Percentiles rank a stretch among this genome's conserved stretches.
Conservation (phyloP, 306 rosid genomes). For the Sphenostylis stenocarpa region DNA sequence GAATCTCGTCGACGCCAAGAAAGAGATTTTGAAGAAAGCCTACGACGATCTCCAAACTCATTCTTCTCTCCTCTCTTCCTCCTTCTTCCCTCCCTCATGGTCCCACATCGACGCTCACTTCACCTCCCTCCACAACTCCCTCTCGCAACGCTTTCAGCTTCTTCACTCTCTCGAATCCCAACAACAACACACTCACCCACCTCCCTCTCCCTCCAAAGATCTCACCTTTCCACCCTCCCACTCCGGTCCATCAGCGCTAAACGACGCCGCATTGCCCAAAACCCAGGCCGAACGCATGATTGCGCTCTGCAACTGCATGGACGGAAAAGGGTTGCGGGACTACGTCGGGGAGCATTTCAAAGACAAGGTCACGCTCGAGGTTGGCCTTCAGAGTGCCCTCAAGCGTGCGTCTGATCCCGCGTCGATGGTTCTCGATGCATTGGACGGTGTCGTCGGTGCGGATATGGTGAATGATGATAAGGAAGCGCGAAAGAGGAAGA, state of each 20-base stretch:
- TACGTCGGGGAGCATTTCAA: constrained; percentile 41
- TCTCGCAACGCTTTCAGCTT: constrained; percentile 47
- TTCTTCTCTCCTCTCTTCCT: constrained; percentile 51
- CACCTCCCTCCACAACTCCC: constrained; percentile 56
- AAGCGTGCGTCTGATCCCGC: constrained; percentile 56
- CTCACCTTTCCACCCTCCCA: not conserved
- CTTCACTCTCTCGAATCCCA: constrained; percentile 46
- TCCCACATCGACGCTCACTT: constrained; percentile 66
- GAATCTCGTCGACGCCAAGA: constrained; percentile 57
- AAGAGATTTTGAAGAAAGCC: constrained; percentile 60
- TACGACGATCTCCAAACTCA: constrained; percentile 64
- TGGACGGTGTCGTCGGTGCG: constrained; percentile 53
- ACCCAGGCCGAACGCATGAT: constrained; percentile 34
- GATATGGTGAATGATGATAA: constrained; percentile 14
- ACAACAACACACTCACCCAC: not conserved
- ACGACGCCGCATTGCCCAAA: constrained; percentile 1
- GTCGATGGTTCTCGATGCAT: constrained; percentile 53
- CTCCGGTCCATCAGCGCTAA: not conserved
- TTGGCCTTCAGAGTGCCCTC: constrained; percentile 55
- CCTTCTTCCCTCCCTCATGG: constrained; percentile 57
- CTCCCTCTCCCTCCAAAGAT: not conserved
- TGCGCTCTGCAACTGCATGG: constrained; percentile 52
- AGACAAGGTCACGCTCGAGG: constrained; percentile 36
- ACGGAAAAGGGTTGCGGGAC: constrained; percentile 62
- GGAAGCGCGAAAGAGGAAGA: constrained; percentile 43